phyloP scores from a whole-genome alignment of 2,329 filamentous ascomycete genomes.

The Stenocarpella maydis region DNA sequence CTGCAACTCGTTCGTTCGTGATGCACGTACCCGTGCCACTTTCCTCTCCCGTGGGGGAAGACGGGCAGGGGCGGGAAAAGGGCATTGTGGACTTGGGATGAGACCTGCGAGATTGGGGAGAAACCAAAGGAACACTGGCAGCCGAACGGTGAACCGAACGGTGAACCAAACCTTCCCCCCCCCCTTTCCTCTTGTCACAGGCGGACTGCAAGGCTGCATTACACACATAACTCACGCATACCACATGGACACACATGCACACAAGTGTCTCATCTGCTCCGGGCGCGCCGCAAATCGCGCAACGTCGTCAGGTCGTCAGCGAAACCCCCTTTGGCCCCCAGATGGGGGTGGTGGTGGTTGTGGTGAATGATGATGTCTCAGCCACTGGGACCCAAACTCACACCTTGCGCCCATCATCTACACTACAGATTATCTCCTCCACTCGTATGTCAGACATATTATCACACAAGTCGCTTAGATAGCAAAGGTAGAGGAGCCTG shows the following conservation, averaged over 20 bases:
- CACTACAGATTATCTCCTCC: background rate
- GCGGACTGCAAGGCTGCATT: slow-evolving; percentile 2
- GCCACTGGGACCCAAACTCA: background rate
- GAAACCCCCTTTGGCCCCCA: background rate
- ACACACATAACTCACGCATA: background rate
- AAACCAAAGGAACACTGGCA: background rate
- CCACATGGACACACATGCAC: background rate
- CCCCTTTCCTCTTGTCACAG: background rate
- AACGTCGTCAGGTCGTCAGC: slow-evolving; percentile 11
- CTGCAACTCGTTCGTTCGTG: slow-evolving; percentile 10
- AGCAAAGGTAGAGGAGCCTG: background rate
- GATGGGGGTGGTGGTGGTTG: background rate
- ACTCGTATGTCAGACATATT: slow-evolving; percentile 17
- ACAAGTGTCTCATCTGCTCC: slow-evolving; percentile 24
- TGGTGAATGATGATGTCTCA: background rate
- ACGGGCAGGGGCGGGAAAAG: background rate
- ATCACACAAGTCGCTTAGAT: slow-evolving; percentile 12
- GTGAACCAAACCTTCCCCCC: too few relatives aligned
- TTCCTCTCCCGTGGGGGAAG: slow-evolving; percentile 4
- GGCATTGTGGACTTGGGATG: slow-evolving; percentile 7
- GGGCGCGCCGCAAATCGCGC: slow-evolving; percentile 27
- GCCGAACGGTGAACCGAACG: too few relatives aligned
- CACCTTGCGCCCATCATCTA: background rate
- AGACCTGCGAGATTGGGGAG: slow-evolving; percentile 26
- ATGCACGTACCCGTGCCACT: slow-evolving; percentile 13